Evolutionary conservation across 345 rosid species (phyloP).

Genomic region (Populus alba): DNA sequence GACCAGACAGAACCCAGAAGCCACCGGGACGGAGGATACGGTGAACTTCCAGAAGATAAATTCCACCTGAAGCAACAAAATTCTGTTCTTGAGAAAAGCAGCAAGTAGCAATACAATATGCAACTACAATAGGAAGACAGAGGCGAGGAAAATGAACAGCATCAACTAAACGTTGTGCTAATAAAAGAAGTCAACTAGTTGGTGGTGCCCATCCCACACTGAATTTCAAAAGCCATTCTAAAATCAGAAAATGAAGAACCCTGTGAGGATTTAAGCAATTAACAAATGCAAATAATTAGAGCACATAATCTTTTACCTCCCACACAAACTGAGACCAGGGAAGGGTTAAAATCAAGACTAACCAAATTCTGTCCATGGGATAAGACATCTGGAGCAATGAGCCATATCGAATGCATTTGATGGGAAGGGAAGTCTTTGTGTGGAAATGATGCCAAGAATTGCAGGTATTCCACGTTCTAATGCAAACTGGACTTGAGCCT

Average conservation of each 20-base stretch:
- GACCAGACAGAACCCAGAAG: constrained; percentile 97
- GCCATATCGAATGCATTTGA: constrained; percentile 98
- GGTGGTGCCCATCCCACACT: background rate
- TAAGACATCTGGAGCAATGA: constrained; percentile 99
- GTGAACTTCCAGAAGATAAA: constrained; percentile 85
- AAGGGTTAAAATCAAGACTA: constrained; percentile 10
- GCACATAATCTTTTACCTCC: background rate
- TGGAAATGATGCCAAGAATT: constrained; percentile 90
- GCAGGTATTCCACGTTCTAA: constrained; percentile 98
- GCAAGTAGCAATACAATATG: background rate
- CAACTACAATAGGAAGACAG: background rate
- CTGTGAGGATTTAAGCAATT: background rate
- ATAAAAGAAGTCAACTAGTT: no score
- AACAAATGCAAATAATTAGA: background rate
- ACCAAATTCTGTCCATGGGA: constrained; percentile 99
- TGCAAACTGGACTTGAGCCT: constrained; percentile 99
- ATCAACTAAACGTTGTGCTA: background rate
- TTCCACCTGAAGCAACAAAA: constrained; percentile 63
- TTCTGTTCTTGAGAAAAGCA: constrained; percentile 5
- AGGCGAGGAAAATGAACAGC: background rate
- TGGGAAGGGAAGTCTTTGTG: constrained; percentile 95
- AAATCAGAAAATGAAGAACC: background rate
- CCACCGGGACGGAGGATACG: constrained; percentile 98
- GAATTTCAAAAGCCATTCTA: background rate
- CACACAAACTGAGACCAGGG: background rate